Conservation (phyloP, 257 asterid species). For the Capsicum rhomboideum region DNA sequence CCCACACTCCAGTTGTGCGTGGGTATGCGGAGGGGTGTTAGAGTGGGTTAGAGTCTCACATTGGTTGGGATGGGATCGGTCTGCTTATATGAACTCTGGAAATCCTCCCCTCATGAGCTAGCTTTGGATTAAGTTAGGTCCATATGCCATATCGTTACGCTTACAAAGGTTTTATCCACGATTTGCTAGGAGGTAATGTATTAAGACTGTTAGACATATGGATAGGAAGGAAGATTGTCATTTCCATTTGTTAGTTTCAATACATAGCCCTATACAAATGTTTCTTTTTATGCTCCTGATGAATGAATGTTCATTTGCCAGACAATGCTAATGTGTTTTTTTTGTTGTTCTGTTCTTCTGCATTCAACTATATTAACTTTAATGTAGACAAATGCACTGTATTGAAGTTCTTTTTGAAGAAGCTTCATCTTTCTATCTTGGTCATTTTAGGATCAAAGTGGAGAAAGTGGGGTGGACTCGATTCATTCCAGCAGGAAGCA, state of each 20-base stretch:
- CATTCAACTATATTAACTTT: not conserved
- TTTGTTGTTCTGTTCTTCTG: not conserved
- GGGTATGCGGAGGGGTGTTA: too few species aligned
- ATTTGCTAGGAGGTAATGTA: not conserved
- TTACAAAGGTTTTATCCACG: not conserved
- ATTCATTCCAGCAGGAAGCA: constrained; percentile 9
- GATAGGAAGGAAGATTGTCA: not conserved
- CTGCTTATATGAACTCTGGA: too few species aligned
- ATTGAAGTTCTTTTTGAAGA: not conserved
- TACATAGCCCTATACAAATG: not conserved
- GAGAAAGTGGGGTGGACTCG: constrained; percentile 18
- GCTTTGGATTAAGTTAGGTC: too few species aligned
- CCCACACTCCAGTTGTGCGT: too few species aligned
- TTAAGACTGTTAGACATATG: not conserved
- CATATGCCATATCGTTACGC: too few species aligned
- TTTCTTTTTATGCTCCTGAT: not conserved
- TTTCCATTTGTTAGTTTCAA: not conserved
- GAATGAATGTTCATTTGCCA: not conserved
- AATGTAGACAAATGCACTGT: not conserved
- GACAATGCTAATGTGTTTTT: not conserved
- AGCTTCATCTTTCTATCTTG: not conserved
- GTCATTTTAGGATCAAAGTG: constrained; percentile 33
- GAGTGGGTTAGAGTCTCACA: too few species aligned
- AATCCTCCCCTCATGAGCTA: too few species aligned
- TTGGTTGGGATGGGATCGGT: too few species aligned